phyloP scores from a whole-genome alignment of 1,284 basidiomycete species.

The Puccinia polysora region DNA sequence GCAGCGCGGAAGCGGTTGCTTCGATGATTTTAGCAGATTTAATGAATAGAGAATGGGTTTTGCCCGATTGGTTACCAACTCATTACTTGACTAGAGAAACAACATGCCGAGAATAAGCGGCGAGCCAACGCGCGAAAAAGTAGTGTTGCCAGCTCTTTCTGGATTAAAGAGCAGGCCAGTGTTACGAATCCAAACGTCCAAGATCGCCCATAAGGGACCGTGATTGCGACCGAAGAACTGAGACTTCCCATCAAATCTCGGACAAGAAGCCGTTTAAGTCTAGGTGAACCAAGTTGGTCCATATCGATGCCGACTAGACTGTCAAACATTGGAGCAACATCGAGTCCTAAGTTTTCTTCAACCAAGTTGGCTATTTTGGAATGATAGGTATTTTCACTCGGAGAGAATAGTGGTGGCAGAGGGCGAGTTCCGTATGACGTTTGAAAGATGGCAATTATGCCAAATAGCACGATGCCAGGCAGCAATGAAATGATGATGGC shows the following conservation, averaged over 20 bases:
- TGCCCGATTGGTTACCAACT: slow-evolving; percentile 64
- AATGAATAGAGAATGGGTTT: slow-evolving; percentile 56
- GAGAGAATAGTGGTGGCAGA: slow-evolving; percentile 10
- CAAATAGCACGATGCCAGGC: background rate
- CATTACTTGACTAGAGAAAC: slow-evolving; percentile 59
- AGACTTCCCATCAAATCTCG: slow-evolving; percentile 22
- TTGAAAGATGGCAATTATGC: slow-evolving; percentile 17
- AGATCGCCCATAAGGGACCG: background rate
- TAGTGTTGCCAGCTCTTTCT: background rate
- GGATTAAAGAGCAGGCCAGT: background rate
- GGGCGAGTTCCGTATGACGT: slow-evolving; percentile 31
- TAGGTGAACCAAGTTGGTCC: slow-evolving; percentile 35
- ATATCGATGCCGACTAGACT: slow-evolving; percentile 27
- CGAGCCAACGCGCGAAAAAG: background rate
- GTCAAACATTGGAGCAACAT: slow-evolving; percentile 1
- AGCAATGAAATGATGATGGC: slow-evolving; percentile 17
- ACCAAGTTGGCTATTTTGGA: background rate
- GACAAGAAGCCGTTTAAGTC: slow-evolving; percentile 28
- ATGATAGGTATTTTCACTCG: background rate
- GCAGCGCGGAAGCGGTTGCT: slow-evolving; percentile 64
- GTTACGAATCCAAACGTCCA: slow-evolving; percentile 6
- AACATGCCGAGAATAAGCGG: background rate
- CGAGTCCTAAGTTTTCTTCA: background rate
- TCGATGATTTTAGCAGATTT: slow-evolving; percentile 64
- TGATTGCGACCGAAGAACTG: slow-evolving; percentile 14